A percentile compares a stretch with the other conserved stretches of the same genome.
Evolutionary conservation across 805 yeast genomes (phyloP).

Genomic region (Schizosaccharomyces cryophilus): DNA sequence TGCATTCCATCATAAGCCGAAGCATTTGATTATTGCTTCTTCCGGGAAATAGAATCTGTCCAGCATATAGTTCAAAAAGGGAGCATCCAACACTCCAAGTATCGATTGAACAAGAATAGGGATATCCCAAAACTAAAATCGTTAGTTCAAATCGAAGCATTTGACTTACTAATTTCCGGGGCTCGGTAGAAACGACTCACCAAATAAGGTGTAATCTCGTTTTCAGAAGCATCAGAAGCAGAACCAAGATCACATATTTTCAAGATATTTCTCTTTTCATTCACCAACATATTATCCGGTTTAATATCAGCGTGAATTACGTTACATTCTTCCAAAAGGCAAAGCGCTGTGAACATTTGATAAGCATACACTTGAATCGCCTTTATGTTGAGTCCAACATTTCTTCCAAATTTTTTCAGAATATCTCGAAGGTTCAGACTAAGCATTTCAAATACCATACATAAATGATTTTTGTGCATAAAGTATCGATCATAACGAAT

Average conservation of each 20-base stretch:
- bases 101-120: constrained; percentile 42
- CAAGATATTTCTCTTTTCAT: constrained; percentile 33
- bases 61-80: constrained; percentile 77
- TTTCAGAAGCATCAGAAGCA: constrained; percentile 22
- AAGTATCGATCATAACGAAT: constrained; percentile 50
- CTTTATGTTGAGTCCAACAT: constrained; percentile 51
- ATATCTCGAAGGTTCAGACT: constrained; percentile 52
- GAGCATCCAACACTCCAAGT: constrained; percentile 94
- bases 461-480: constrained; percentile 61
- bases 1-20: constrained; percentile 12
- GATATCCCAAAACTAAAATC: constrained; percentile 27
- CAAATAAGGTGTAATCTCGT: constrained; percentile 13
- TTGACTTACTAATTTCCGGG: constrained; percentile 30
- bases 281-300: constrained; percentile 68
- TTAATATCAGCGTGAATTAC: constrained; percentile 76
- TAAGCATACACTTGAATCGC: constrained; percentile 42
- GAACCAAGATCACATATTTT: constrained; percentile 82
- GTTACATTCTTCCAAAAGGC: constrained; percentile 41
- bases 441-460: constrained; percentile 62
- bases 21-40: constrained; percentile 54
- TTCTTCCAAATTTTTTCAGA: constrained; percentile 58
- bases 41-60: constrained; percentile 76
- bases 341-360: constrained; percentile 48
- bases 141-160: neutral
- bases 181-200: constrained; percentile 51